Percentiles rank a stretch among this genome's conserved stretches.
Evolutionary conservation across 805 yeast species (phyloP).

Genomic region (Monosporozyma solicola): DNA sequence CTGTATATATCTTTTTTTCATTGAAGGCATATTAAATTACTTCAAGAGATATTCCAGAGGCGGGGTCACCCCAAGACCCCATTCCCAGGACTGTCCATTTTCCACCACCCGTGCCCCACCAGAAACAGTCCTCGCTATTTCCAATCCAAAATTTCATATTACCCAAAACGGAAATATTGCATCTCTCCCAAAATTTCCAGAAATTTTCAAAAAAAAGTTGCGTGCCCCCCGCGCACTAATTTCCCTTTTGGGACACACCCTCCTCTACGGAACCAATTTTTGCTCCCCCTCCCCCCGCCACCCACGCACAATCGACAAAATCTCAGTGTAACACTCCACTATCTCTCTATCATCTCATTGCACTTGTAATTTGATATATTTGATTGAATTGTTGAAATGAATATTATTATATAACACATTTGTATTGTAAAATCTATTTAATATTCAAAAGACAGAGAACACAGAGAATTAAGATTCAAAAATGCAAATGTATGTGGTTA

Average conservation of each 20-base stretch:
- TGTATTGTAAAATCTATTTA: not conserved
- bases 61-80: not conserved
- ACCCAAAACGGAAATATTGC: not conserved
- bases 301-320: not conserved
- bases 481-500: slow-evolving; percentile 39
- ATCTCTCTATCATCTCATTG: too few species aligned
- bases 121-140: not conserved
- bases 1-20: too few species aligned
- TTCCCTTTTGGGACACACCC: not conserved
- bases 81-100: not conserved
- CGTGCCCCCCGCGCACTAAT: not conserved
- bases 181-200: not conserved
- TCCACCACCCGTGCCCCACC: not conserved
- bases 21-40: too few species aligned
- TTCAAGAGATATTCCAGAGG: not conserved
- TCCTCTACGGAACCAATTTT: not conserved
- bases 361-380: too few species aligned
- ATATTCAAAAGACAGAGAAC: not conserved
- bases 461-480: slow-evolving; percentile 28
- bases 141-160: not conserved
- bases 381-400: not conserved
- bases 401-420: not conserved
- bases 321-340: not conserved
- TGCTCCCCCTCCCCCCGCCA: not conserved
- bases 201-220: not conserved